These are phyloP conservation scores for Spathaspora arborariae DNA, from an alignment of 805 yeast species.

Conservation along the genomic window DNA sequence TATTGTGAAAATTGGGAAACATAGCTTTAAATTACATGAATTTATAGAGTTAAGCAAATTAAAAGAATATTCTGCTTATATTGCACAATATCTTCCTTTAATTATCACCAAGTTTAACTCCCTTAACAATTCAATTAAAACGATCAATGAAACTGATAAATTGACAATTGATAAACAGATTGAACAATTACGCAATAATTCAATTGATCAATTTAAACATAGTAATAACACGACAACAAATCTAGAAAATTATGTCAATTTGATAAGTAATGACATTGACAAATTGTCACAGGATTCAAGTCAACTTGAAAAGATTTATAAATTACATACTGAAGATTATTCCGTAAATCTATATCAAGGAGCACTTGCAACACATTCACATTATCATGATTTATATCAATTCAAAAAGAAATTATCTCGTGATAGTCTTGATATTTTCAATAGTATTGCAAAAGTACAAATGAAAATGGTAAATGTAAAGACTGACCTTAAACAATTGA, in stretches of 20 bases:
- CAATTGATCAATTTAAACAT: conserved; percentile 23
- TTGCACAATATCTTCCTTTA: conserved; percentile 25
- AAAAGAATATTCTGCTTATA: conserved; percentile 24
- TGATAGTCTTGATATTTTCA: conserved; percentile 24
- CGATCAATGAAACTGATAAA: conserved; percentile 31
- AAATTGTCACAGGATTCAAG: conserved; percentile 6
- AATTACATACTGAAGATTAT: conserved; percentile 15
- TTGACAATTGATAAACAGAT: conserved; percentile 36
- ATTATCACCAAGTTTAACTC: conserved; percentile 26
- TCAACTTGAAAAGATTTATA: conserved; percentile 18
- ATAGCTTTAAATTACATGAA: conserved; percentile 22
- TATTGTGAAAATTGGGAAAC: conserved; percentile 28
- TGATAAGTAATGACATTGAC: conserved; percentile 9
- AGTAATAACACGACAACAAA: conserved; percentile 10
- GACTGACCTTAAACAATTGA: conserved; percentile 22
- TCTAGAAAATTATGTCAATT: background rate
- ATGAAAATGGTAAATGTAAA: conserved; percentile 34
- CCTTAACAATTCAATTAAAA: conserved; percentile 31
- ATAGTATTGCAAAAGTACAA: conserved; percentile 32
- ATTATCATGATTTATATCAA: conserved; percentile 28
- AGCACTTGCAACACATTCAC: conserved; percentile 31
- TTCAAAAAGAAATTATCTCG: conserved; percentile 24
- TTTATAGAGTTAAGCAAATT: conserved; percentile 29
- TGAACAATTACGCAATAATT: conserved; percentile 38
- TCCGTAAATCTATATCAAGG: conserved; percentile 26